phyloP scores from a whole-genome alignment of 768 basidiomycete genomes.

The Macrolepiota fuliginosa region DNA sequence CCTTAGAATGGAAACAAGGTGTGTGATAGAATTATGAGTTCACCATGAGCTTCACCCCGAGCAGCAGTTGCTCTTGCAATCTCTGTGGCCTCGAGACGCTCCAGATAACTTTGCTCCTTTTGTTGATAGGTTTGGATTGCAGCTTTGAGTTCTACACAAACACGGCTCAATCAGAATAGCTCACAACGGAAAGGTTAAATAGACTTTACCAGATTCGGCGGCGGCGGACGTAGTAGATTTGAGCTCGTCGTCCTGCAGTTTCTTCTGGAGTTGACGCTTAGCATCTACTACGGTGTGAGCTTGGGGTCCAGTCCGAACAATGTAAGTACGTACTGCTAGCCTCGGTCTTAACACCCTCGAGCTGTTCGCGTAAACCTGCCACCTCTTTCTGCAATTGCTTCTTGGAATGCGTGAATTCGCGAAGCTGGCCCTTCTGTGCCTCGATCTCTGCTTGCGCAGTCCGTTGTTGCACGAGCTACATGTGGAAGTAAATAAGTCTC shows the following conservation, averaged over 20 bases:
- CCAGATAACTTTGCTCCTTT: slow-evolving; percentile 57
- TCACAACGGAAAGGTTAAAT: background rate
- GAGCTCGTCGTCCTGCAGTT: slow-evolving; percentile 63
- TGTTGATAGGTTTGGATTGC: slow-evolving; percentile 64
- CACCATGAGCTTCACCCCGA: slow-evolving; percentile 63
- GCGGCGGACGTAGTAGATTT: slow-evolving; percentile 56
- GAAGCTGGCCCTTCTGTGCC: slow-evolving; percentile 56
- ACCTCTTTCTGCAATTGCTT: slow-evolving; percentile 58
- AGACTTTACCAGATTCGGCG: slow-evolving; percentile 48
- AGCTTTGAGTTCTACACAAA: slow-evolving; percentile 52
- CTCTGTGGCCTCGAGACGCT: slow-evolving; percentile 65
- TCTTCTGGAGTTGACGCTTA: slow-evolving; percentile 56
- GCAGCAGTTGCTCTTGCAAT: slow-evolving; percentile 64
- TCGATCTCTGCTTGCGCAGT: slow-evolving; percentile 65
- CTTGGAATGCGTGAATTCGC: slow-evolving; percentile 55
- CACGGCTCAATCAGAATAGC: background rate
- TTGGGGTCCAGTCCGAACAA: background rate
- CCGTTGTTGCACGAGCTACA: slow-evolving; percentile 64
- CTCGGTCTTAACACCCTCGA: slow-evolving; percentile 60
- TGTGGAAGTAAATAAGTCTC: background rate
- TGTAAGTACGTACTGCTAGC: slow-evolving; percentile 43
- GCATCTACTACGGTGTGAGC: slow-evolving; percentile 36
- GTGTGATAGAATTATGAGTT: slow-evolving; percentile 11
- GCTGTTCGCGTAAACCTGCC: slow-evolving; percentile 48
- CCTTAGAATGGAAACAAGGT: slow-evolving; percentile 12